Evolutionary conservation across 805 yeast species (phyloP), one percentile per base, ranked within the genome.

Genomic region (Candida stauntonica): DNA sequence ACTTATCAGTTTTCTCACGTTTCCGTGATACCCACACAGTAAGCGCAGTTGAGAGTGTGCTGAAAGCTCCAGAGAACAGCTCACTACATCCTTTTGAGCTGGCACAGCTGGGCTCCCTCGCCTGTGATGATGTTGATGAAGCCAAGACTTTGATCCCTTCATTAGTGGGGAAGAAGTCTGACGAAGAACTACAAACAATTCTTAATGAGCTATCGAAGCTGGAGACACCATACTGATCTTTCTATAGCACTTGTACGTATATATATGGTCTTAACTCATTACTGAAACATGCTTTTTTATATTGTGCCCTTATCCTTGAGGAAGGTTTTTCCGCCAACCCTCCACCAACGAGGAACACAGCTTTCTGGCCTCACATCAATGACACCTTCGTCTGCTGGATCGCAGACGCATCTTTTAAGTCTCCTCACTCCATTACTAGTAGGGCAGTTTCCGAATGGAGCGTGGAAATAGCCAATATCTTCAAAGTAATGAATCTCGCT

Each of bases 61-160:
- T 93, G 55, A 80, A 77, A 45, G 67, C 81, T 19, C 77, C 82
- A 34, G 95, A 86, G 48, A 82, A 81, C 53, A 66, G 75, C 29
- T 81, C 78, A 19, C 64, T 93, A 52, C 99, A 93, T 67, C 98
- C 99, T 1, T 93, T 93, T 61, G 99, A 93, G 64, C 70, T 86
- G 38, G 95, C 98, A 1, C 98, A 93, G 63, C 39, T 70, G 41
- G 91, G 94, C 0, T 86, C 95, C 4, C 70, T 91, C 45, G 84
- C 93, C 21, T 89, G 97, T 63, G 99, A 91, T 57, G 97, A 91
- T 46, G 88, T 95, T 5, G 99, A 86, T 57, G 99, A 93, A 67
- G 98, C 98, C 26, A 86, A 86, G 63, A 86, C 96, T 14, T 70
- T 93, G 54, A 81, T 93, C 42, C 97, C 99, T 33, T 84, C 95